phyloP scores from a whole-genome alignment of 2,329 filamentous ascomycete species.

The Venturia oleaginea region DNA sequence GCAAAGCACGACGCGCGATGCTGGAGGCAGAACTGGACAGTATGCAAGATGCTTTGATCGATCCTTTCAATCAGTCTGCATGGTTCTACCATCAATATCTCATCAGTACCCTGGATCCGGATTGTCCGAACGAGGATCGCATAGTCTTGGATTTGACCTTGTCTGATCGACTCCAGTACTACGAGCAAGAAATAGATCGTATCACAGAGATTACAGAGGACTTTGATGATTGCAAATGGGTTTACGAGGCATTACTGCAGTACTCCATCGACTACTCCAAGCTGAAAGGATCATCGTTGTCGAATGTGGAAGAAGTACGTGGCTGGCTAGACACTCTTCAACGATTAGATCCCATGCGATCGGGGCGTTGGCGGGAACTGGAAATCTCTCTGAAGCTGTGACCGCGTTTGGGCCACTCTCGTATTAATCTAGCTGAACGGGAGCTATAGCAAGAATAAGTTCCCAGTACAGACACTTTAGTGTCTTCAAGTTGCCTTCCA shows the following conservation, averaged over 20 bases:
- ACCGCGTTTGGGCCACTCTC: background rate
- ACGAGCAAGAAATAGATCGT: slow-evolving; percentile 62
- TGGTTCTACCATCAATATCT: slow-evolving; percentile 97
- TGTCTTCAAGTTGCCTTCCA: slow-evolving; percentile 1
- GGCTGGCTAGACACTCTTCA: slow-evolving; percentile 54
- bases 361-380: slow-evolving; percentile 66
- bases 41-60: slow-evolving; percentile 70
- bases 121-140: slow-evolving; percentile 41
- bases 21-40: slow-evolving; percentile 69
- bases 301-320: slow-evolving; percentile 37
- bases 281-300: slow-evolving; percentile 30
- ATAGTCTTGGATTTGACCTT: slow-evolving; percentile 57
- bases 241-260: slow-evolving; percentile 77
- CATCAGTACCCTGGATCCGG: slow-evolving; percentile 54
- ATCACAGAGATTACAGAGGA: slow-evolving; percentile 60
- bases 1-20: slow-evolving; percentile 54
- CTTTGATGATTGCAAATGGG: slow-evolving; percentile 71
- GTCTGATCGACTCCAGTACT: slow-evolving; percentile 54
- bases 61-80: slow-evolving; percentile 87
- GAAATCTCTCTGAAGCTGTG: slow-evolving; percentile 39
- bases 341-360: slow-evolving; percentile 63
- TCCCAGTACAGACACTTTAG: background rate
- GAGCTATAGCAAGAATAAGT: background rate
- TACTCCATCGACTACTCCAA: slow-evolving; percentile 57
- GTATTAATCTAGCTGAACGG: background rate